These are phyloP conservation scores for Phyllosticta citriasiana DNA, from an alignment of 2,329 filamentous ascomycete species.

Conservation along the genomic window DNA sequence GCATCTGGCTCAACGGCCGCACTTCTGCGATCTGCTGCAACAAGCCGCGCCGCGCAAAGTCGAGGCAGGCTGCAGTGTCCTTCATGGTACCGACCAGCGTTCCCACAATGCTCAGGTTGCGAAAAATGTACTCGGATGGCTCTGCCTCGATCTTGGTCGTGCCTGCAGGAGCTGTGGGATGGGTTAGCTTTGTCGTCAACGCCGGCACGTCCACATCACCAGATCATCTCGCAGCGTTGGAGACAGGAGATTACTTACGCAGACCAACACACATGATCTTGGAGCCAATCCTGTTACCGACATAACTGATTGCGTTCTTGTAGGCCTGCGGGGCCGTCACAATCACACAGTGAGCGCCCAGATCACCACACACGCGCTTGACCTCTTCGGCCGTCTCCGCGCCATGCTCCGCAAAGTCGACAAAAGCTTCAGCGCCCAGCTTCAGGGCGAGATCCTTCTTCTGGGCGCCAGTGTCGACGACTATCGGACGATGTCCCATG, in stretches of 20 bases:
- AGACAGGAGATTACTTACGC: slow-evolving; percentile 12
- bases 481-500: slow-evolving; percentile 47
- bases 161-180: background rate
- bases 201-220: slow-evolving; percentile 9
- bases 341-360: slow-evolving; percentile 29
- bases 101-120: slow-evolving; percentile 25
- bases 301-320: slow-evolving; percentile 32
- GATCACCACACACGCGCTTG: slow-evolving; percentile 18
- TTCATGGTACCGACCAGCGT: slow-evolving; percentile 38
- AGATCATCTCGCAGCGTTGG: background rate
- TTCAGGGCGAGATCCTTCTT: slow-evolving; percentile 3
- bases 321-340: slow-evolving; percentile 32
- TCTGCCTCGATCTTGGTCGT: slow-evolving; percentile 23
- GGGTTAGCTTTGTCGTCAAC: background rate
- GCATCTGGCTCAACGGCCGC: slow-evolving; percentile 35
- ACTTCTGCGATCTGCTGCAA: slow-evolving; percentile 42
- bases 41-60: slow-evolving; percentile 41
- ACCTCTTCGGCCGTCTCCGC: slow-evolving; percentile 26
- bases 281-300: slow-evolving; percentile 39
- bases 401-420: slow-evolving; percentile 20
- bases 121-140: slow-evolving; percentile 25
- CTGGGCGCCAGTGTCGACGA: slow-evolving; percentile 32
- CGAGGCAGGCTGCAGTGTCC: slow-evolving; percentile 37
- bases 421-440: slow-evolving; percentile 3
- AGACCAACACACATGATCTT: slow-evolving; percentile 40